Base-by-base conservation (phyloP, 805 yeast genomes). In the Schwanniomyces yamadae region DNA sequence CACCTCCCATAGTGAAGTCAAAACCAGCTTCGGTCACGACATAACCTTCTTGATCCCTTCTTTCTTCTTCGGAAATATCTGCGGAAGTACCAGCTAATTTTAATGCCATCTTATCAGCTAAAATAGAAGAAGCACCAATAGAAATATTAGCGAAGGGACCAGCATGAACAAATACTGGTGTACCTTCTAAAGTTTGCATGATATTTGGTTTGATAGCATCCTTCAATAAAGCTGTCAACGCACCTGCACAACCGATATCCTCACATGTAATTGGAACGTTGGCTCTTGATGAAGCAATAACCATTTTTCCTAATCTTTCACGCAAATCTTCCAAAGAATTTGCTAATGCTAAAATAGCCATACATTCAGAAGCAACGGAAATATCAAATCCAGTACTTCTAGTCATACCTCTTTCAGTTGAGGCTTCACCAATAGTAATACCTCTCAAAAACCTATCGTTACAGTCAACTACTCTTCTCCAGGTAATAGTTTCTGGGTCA, bases 1-100 rank as follows among this genome's bases (percentile, higher is more conserved):
- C 95, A 60, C 95, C 95, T 57, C 95, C 95, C 95, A 84, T 84
- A 34, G 93, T 84, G 71, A 84, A 84, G 62, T 84, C 95, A 65
- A 84, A 84, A 44, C 95, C 95, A 13, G 95, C 95, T 61, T 84
- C 95, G 31, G 95, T 84, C 36, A 84, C 83, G 42, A 84, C 95
- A 50, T 77, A 84, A 43, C 95, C 93, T 48, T 74, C 75, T 52
- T 74, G 75, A 37, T 71, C 70, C 33, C 64, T 51, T 52, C 69
- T 66, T 45, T 63, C 69, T 31, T 66, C 67, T 13, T 62, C 61
- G 16, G 66, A 43, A 45, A 68, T 60, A 36, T 61, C 66, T n/a
- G 75, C 59, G 11, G 75, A 69, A 20, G 80, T 73, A 61, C 91
- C 91, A 28, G 85, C 84, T 44, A 84, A 68, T 60, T 84, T 84